phyloP scores from a whole-genome alignment of 1,284 basidiomycete genomes.

The Cutaneotrichosporon sp. region DNA sequence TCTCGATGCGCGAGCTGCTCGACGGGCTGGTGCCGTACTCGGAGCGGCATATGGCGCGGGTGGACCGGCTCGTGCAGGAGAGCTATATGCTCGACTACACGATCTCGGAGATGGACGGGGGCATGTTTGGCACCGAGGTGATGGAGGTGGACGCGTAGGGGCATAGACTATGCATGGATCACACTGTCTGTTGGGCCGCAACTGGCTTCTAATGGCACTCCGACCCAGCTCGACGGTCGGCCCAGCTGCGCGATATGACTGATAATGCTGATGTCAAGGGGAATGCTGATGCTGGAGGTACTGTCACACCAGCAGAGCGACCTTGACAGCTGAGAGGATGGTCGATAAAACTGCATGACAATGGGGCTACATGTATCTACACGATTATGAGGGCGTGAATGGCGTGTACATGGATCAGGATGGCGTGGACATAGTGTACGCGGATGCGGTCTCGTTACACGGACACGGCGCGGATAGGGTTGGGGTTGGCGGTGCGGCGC shows the following conservation, averaged over 20 bases:
- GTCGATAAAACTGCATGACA: neutral
- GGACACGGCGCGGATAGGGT: neutral
- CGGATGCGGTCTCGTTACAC: neutral
- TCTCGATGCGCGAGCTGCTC: constrained; percentile 69
- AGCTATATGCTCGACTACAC: constrained; percentile 92
- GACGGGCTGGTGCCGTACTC: constrained; percentile 91
- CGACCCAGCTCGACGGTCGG: too few relatives aligned
- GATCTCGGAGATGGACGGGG: constrained; percentile 83
- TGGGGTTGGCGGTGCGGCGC: constrained; percentile 36
- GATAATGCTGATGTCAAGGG: too few relatives aligned
- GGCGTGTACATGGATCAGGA: neutral
- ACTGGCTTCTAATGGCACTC: too few relatives aligned
- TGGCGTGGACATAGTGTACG: neutral
- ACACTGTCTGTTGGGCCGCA: too few relatives aligned
- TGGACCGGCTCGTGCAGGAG: constrained; percentile 86
- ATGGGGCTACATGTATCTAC: neutral
- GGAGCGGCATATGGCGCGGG: constrained; percentile 80
- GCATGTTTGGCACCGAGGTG: constrained; percentile 47
- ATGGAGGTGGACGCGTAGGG: constrained; percentile 39
- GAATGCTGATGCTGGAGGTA: too few relatives aligned
- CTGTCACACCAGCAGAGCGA: too few relatives aligned
- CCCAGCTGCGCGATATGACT: too few relatives aligned
- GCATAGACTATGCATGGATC: constrained; percentile 3
- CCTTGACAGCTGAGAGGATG: too few relatives aligned
- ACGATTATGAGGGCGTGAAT: too few relatives aligned